A percentile compares a stretch with the other conserved stretches of the same genome.
phyloP scores from a whole-genome alignment of 805 yeast species.

The Hanseniaspora occidentalis region DNA sequence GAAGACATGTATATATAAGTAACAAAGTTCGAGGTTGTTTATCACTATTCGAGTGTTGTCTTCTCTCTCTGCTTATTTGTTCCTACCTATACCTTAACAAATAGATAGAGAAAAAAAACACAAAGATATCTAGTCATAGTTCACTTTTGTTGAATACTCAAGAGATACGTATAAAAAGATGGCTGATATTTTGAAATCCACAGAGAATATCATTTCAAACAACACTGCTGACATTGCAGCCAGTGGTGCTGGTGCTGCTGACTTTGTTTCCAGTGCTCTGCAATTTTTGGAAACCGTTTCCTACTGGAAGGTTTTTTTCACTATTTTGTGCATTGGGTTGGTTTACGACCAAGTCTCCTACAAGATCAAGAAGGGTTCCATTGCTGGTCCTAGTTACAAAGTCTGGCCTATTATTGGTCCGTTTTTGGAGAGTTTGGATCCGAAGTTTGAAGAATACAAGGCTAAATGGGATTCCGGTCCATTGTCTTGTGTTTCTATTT shows the following conservation, averaged over 20 bases:
- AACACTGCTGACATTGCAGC: neutral
- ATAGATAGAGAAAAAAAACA: no score
- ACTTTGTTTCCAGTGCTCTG: constrained; percentile 10
- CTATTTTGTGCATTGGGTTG: constrained; percentile 35
- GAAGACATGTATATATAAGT: no score
- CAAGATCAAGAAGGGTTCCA: constrained; percentile 67
- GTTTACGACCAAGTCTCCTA: constrained; percentile 71
- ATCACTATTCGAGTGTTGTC: no score
- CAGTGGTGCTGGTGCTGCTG: neutral
- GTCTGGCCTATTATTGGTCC: constrained; percentile 96
- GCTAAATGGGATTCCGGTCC: constrained; percentile 95
- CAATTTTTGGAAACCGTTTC: constrained; percentile 23
- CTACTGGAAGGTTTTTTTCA: constrained; percentile 41
- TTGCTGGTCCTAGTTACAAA: constrained; percentile 83
- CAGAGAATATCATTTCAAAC: constrained; percentile 5
- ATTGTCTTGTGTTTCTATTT: constrained; percentile 89
- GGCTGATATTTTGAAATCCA: constrained; percentile 2
- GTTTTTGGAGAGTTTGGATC: constrained; percentile 85
- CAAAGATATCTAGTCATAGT: no score
- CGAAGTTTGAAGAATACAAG: constrained; percentile 85
- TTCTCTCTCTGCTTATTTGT: no score
- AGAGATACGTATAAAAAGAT: no score
- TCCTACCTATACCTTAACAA: no score
- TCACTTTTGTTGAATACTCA: no score
- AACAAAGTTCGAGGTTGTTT: no score